A percentile compares a stretch with the other conserved stretches of the same genome.
Evolutionary conservation across 192 early-diverging fungal species (phyloP).

Genomic region (Dispira simplex): DNA sequence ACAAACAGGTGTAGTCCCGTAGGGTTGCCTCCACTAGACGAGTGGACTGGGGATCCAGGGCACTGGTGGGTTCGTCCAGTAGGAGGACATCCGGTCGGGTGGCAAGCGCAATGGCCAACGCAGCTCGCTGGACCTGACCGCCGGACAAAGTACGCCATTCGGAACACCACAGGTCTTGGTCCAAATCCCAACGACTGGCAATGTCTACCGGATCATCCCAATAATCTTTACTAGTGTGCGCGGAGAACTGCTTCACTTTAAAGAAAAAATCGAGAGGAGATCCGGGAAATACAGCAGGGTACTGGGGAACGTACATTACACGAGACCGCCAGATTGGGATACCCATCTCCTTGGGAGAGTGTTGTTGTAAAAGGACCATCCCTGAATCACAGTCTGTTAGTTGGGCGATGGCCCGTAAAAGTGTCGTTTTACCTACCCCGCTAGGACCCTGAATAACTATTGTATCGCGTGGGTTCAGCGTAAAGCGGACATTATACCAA

Average conservation of each 20-base stretch:
- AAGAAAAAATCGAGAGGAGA: conserved; percentile 55
- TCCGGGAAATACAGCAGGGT: conserved; percentile 49
- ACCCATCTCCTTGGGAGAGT: conserved; percentile 35
- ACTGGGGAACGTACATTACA: conserved; percentile 79
- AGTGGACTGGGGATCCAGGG: conserved; percentile 57
- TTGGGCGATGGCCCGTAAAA: conserved; percentile 69
- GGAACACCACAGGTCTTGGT: conserved; percentile 49
- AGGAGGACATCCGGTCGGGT: conserved; percentile 59
- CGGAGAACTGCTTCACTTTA: conserved; percentile 31
- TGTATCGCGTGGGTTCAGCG: conserved; percentile 33
- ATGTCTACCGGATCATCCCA: conserved; percentile 47
- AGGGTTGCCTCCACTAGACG: conserved; percentile 58
- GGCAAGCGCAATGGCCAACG: conserved; percentile 64
- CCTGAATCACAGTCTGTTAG: conserved; percentile 49
- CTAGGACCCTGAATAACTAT: conserved; percentile 49
- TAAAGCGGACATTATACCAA: conserved; percentile 38
- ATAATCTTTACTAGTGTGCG: conserved; percentile 25
- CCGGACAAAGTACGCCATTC: conserved; percentile 67
- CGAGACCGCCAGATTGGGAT: conserved; percentile 59
- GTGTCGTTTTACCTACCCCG: conserved; percentile 70
- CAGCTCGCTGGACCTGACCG: conserved; percentile 71
- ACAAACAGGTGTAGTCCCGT: conserved; percentile 43
- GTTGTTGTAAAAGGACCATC: conserved; percentile 28
- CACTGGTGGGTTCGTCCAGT: conserved; percentile 80
- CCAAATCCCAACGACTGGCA: conserved; percentile 49